These are phyloP conservation scores for Solanum chacoense DNA, from an alignment of 305 asterid genomes.

Conservation along the genomic window DNA sequence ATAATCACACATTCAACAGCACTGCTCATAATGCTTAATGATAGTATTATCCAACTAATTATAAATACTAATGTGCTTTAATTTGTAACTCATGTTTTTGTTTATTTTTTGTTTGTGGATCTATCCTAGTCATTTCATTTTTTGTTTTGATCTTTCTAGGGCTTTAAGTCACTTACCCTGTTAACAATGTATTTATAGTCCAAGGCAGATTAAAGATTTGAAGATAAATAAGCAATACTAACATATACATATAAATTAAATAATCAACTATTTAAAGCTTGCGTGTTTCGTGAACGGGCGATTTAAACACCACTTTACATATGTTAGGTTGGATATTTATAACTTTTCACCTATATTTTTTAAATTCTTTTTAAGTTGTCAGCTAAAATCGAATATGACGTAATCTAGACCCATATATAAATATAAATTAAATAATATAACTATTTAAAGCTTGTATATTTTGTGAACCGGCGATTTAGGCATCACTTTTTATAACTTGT, in stretches of 20 bases:
- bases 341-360: not conserved
- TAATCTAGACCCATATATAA: not conserved
- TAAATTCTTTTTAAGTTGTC: too few species aligned
- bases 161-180: not conserved
- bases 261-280: not conserved
- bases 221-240: not conserved
- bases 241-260: not conserved
- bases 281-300: not conserved
- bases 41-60: conserved; percentile 12
- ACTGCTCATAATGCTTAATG: conserved; percentile 23
- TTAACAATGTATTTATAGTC: too few species aligned
- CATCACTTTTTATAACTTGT: not conserved
- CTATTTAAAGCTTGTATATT: too few species aligned
- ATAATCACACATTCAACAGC: conserved; percentile 8
- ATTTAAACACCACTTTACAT: not conserved
- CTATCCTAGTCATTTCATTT: not conserved
- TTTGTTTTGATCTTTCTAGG: not conserved
- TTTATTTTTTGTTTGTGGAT: not conserved
- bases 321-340: not conserved
- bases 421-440: too few species aligned
- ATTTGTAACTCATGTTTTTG: conserved; percentile 13
- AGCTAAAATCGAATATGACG: not conserved
- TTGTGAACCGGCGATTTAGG: not conserved
- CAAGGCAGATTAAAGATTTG: not conserved
- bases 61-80: not conserved